Evolutionary conservation across 129 eudicot species (phyloP), one percentile per base, ranked within the genome.

Genomic region (Glebionis coronaria): DNA sequence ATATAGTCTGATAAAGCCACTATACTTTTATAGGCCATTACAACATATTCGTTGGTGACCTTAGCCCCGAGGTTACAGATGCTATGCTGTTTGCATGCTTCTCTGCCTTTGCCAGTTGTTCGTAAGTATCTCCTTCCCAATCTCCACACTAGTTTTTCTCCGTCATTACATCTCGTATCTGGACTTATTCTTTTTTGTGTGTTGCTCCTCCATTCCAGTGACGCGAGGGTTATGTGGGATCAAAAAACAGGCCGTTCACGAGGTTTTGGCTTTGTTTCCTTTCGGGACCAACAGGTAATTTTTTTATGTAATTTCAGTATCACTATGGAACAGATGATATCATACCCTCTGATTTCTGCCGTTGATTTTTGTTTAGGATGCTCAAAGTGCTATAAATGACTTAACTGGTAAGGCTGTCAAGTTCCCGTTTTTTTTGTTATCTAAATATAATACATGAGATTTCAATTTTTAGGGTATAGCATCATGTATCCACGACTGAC

Each of bases 141-240:
- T 13, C 47, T 55, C 23, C 61, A 51, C 19, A 16, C 31, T 1
- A 56, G 44, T 65, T 45, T 40, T 47, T 65, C 61, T 68, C 61
- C 3, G 6, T 31, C 9, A 31, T 11, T 12, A 18, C 23, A 7
- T 57, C 74, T 1, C 20, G 11, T 46, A 54, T 16, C 0, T 0
- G 10, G 54, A 15, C 63, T 10, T 21, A 13, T 11, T 16, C 18
- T 63, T 42, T 13, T 40, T 11, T 16, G 12, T 28, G 35, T 72
- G 19, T 72, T 23, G 29, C n/a, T n/a, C n/a, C 35, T 51, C 29
- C 25, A 20, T 38, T 70, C 6, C 52, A 91, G 97, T 73, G 97
- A 87, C 78, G 97, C 97, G 56, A 90, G 91, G 80, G 97, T 89
- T 25, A 89, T 89, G 97, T 89, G 97, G 97, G 97, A 90, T 76